Percentiles rank a stretch among this genome's conserved stretches.
These are phyloP conservation scores for Colletotrichum sp. DNA, from an alignment of 2,329 filamentous ascomycete species.

Conservation along the genomic window DNA sequence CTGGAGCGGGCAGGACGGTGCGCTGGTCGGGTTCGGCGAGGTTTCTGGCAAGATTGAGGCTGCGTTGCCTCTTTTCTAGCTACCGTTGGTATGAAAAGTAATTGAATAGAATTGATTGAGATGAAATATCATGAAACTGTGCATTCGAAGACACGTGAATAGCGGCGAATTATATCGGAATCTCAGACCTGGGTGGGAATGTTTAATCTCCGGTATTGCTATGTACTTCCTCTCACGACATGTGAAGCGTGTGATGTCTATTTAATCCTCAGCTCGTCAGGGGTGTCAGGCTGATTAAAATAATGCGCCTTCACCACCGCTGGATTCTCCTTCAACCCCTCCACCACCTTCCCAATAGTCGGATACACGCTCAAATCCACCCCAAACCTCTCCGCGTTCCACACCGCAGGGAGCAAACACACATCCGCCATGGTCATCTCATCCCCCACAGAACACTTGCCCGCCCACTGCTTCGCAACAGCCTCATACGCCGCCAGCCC, in stretches of 20 bases:
- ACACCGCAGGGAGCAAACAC: constrained; percentile 61
- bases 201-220: not conserved
- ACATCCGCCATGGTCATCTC: constrained; percentile 62
- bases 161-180: not conserved
- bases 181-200: not conserved
- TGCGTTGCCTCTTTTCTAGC: constrained; percentile 33
- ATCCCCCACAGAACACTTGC: constrained; percentile 61
- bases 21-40: constrained; percentile 79
- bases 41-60: constrained; percentile 65
- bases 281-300: constrained; percentile 56
- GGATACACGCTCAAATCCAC: constrained; percentile 57
- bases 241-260: not conserved
- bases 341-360: constrained; percentile 48
- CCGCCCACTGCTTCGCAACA: constrained; percentile 40
- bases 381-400: constrained; percentile 59
- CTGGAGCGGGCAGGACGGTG: constrained; percentile 67
- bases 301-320: constrained; percentile 59
- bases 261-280: constrained; percentile 16
- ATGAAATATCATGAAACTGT: not conserved
- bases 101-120: not conserved
- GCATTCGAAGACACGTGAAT: not conserved
- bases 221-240: not conserved
- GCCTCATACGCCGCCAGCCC: constrained; percentile 64
- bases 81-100: not conserved
- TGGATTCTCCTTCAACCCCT: constrained; percentile 49